These are phyloP conservation scores for Sordariomycetes sp. DNA, from an alignment of 2,329 filamentous ascomycete species.

Conservation along the genomic window DNA sequence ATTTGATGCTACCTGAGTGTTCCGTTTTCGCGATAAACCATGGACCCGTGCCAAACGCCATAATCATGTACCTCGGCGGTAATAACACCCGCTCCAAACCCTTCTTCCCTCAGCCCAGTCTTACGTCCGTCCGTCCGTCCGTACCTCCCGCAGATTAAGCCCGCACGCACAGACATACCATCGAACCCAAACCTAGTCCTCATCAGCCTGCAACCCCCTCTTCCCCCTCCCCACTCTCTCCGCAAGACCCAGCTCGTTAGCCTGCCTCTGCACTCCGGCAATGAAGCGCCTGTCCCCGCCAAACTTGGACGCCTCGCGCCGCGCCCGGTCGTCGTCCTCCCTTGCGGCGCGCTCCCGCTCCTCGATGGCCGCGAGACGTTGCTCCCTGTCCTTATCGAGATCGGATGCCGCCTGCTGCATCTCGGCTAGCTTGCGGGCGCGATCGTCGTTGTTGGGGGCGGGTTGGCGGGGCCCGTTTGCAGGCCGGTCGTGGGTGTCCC, in stretches of 20 bases:
- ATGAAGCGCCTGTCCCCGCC: conserved; percentile 53
- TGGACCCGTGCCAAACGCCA: too few species aligned
- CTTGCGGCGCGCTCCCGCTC: conserved; percentile 49
- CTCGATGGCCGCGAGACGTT: conserved; percentile 52
- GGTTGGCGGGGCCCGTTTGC: neutral
- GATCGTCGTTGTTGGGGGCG: conserved; percentile 33
- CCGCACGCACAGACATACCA: neutral
- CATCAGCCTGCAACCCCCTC: conserved; percentile 30
- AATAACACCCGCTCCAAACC: too few species aligned
- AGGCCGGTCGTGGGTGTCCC: neutral
- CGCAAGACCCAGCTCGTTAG: conserved; percentile 33
- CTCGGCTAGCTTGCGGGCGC: conserved; percentile 53
- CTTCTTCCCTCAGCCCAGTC: too few species aligned
- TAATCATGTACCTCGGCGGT: too few species aligned
- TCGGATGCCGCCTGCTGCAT: conserved; percentile 62
- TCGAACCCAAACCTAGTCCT: conserved; percentile 14
- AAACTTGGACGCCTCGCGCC: conserved; percentile 44
- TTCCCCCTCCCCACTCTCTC: conserved; percentile 36
- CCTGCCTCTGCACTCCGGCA: conserved; percentile 47
- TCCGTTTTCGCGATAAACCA: too few species aligned
- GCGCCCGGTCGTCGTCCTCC: conserved; percentile 52
- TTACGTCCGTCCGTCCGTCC: too few species aligned
- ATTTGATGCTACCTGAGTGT: too few species aligned
- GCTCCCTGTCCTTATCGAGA: conserved; percentile 56
- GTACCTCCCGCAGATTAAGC: neutral